phyloP scores from a whole-genome alignment of 345 rosid species.

The Lumnitzera littorea region DNA sequence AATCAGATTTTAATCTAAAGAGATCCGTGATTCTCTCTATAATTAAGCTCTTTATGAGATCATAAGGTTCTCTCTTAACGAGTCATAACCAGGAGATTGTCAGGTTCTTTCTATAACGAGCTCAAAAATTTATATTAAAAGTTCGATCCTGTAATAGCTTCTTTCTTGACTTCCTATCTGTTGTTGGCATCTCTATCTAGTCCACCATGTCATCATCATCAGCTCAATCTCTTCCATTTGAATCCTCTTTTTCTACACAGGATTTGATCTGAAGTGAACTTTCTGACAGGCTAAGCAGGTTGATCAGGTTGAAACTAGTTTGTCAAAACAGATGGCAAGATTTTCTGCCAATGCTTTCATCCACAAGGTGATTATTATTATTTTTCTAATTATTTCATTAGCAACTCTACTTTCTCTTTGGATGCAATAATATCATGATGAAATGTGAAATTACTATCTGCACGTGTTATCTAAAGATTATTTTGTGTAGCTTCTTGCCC shows the following conservation, averaged over 20 bases:
- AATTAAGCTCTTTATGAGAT: too few species aligned
- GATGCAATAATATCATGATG: neutral
- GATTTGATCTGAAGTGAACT: neutral
- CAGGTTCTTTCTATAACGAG: too few species aligned
- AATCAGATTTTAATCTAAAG: too few species aligned
- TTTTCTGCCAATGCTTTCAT: constrained; percentile 51
- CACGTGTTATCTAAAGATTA: too few species aligned
- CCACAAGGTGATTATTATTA: constrained; percentile 42
- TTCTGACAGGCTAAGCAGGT: constrained; percentile 36
- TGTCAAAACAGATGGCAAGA: constrained; percentile 36
- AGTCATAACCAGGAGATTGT: too few species aligned
- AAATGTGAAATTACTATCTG: neutral
- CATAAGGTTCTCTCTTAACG: too few species aligned
- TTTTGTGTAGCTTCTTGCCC: constrained; percentile 54
- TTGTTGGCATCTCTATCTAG: too few species aligned
- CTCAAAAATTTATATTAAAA: too few species aligned
- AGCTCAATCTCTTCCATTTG: neutral
- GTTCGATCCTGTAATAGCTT: too few species aligned
- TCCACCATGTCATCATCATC: too few species aligned
- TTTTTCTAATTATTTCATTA: neutral
- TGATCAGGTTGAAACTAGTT: constrained; percentile 21
- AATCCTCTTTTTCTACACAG: neutral
- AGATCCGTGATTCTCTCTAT: too few species aligned
- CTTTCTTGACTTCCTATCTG: too few species aligned
- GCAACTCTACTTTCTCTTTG: neutral